Evolutionary conservation across 139 green algal species (phyloP), one percentile per base, ranked within the genome.

Genomic region (Spirogloea muscicola): DNA sequence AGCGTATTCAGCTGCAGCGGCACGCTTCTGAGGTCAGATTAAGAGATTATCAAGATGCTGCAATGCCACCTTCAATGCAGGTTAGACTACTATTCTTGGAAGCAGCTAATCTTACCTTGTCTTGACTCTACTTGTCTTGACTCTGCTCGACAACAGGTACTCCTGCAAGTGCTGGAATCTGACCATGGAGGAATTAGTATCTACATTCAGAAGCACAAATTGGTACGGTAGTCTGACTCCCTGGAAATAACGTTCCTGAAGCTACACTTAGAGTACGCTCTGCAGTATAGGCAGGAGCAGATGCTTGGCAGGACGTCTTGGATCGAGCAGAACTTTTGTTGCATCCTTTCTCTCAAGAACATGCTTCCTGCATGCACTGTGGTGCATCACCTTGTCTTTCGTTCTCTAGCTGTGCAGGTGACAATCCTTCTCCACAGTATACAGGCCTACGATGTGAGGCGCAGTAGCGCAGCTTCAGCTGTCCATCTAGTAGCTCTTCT

Each of bases 401-500:
- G 55, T 10, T 13, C 10, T 55, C 13, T 41, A 10, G 10, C 16
- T 41, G 46, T 21, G 46, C 21, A 55, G 31, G 9, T 31, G 18
- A 62, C 6, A 62, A 33, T 62, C 37, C 7, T 39, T 7, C 7
- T 7, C 37, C 27, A 42, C 27, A 51, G 6, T 42, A 7, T 3
- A 5, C 6, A 43, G 16, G 27, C 27, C 31, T 34, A 16, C 71
- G 62, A 41, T 10, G 48, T 58, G 40, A 60, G 40, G 51, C 38
- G 41, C 64, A 66, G 49, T n/a, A 69, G 7, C 37, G 4, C 31
- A 51, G 6, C 63, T 68, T 18, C 33, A 49, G 21, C 18, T 80
- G 36, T 33, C n/a, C 16, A n/a, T n/a, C n/a, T 77, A 10, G 72
- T 80, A 34, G 5, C 69, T 21, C 29, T 72, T 43, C 13, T 80